Conservation (phyloP, 208 protist genomes). For the Trypanosoma congolense region DNA sequence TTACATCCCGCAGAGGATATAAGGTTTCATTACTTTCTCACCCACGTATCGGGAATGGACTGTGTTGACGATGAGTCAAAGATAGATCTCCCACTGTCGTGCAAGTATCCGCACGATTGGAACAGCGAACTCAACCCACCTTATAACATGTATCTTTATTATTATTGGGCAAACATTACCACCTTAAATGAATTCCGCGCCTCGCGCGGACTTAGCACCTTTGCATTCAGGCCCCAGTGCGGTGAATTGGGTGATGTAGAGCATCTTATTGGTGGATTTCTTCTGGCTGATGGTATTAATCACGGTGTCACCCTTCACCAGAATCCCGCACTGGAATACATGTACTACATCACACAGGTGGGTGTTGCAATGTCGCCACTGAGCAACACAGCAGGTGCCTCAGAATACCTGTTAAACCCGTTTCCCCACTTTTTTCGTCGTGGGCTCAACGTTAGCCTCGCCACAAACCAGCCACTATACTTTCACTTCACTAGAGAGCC, state of each 20-base stretch:
- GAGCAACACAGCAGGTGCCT: slow-evolving; percentile 97
- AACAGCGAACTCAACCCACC: slow-evolving; percentile 93
- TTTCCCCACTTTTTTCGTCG: slow-evolving; percentile 94
- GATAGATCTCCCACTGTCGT: slow-evolving; percentile 83
- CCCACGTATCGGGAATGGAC: slow-evolving; percentile 96
- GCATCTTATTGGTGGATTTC: slow-evolving; percentile 92
- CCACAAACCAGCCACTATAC: slow-evolving; percentile 97
- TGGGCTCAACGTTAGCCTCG: slow-evolving; percentile 96
- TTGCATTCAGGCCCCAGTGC: slow-evolving; percentile 95
- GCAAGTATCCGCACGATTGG: slow-evolving; percentile 90
- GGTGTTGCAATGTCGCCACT: slow-evolving; percentile 97
- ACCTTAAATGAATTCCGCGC: slow-evolving; percentile 95
- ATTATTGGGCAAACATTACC: slow-evolving; percentile 97
- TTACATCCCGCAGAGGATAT: slow-evolving; percentile 92
- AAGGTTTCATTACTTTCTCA: slow-evolving; percentile 94
- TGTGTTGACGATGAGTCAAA: slow-evolving; percentile 95
- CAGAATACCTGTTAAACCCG: slow-evolving; percentile 94
- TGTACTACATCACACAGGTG: slow-evolving; percentile 97
- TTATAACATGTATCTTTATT: slow-evolving; percentile 98
- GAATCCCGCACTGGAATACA: slow-evolving; percentile 95
- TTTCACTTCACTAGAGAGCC: slow-evolving; percentile 95
- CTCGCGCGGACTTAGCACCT: slow-evolving; percentile 73
- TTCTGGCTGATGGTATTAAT: slow-evolving; percentile 93
- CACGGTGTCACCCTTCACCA: slow-evolving; percentile 96
- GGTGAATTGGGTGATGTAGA: slow-evolving; percentile 92